Evolutionary conservation across 805 yeast species (phyloP), one percentile per base, ranked within the genome.

Genomic region (Nakazawaea wickerhamii): DNA sequence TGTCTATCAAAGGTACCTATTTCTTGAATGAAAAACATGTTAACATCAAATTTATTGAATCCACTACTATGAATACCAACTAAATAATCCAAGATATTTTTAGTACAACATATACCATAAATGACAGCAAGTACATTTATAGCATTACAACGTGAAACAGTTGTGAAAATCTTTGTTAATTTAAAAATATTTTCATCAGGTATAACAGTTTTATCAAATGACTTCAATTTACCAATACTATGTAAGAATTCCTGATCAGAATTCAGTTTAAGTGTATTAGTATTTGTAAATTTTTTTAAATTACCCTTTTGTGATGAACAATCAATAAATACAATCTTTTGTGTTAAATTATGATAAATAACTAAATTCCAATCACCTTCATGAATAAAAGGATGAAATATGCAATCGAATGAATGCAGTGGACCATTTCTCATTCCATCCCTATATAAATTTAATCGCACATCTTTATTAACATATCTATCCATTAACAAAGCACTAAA

Each of bases 91-190:
- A 36, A 36, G 9, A 42, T 31, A 10, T 30, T 37, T 22, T 23
- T 30, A 5, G 45, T 36, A 23, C 45, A 42, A 14, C 45, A 42
- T 11, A 42, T 42, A 8, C 38, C 40, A 37, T 42, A 42, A 9
- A 42, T 36, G 9, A 42, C 15, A 10, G 38, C 45, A 15, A 42
- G 25, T 4, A 42, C 38, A 36, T 42, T 42, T 4, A 36, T 25
- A 15, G 45, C 41, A 26, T 36, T 42, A 17, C 28, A 23, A 11
- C 13, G 21, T 6, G 45, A 36, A 5, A 42, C 25, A 11, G 18
- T 31, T 5, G 40, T 42, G 30, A 42, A 30, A 6, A 42, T n/a
- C 9, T 21, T n/a, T 22, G 40, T 13, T 13, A 34, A 18, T 18
- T 35, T 34, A 7, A 40, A 27, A 1, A n/a, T n/a, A 14, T 20